Conservation (phyloP, 2,329 filamentous ascomycete genomes). For the Phyllosticta paracitricarpa region DNA sequence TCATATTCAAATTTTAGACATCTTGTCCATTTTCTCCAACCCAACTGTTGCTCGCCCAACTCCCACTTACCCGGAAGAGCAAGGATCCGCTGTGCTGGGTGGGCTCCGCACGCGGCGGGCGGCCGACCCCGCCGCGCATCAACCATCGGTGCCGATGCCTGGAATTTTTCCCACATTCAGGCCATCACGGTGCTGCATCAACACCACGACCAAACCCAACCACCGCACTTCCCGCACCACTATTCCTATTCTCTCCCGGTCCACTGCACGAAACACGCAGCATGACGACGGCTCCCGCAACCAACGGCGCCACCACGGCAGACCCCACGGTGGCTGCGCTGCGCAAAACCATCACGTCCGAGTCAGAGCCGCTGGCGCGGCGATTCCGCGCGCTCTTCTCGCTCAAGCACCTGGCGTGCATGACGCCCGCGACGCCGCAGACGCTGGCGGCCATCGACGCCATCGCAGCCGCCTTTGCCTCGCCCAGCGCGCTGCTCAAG, state of each 20-base stretch:
- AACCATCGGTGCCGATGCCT: slow-evolving; percentile 6
- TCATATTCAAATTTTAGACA: neutral
- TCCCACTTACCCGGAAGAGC: neutral
- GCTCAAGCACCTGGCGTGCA: slow-evolving; percentile 81
- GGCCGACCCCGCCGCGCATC: slow-evolving; percentile 4
- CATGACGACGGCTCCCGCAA: slow-evolving; percentile 4
- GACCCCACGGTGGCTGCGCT: slow-evolving; percentile 49
- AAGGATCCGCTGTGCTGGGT: neutral
- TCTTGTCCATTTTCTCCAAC: neutral
- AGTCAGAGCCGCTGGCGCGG: slow-evolving; percentile 70
- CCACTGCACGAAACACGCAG: neutral
- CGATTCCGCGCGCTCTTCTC: slow-evolving; percentile 97
- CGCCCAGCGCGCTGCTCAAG: slow-evolving; percentile 82
- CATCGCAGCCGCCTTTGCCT: slow-evolving; percentile 78
- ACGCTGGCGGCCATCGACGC: slow-evolving; percentile 59
- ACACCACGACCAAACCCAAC: neutral
- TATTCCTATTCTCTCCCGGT: neutral
- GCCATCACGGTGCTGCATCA: neutral
- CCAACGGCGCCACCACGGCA: neutral
- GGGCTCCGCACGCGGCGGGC: neutral
- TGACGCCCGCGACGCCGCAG: slow-evolving; percentile 46
- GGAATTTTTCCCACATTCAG: slow-evolving; percentile 2
- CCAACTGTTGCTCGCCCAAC: neutral
- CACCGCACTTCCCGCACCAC: neutral
- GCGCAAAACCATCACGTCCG: slow-evolving; percentile 68